Conservation (phyloP, 2,329 filamentous ascomycete genomes). For the Pseudophaeomoniella oleicola region DNA sequence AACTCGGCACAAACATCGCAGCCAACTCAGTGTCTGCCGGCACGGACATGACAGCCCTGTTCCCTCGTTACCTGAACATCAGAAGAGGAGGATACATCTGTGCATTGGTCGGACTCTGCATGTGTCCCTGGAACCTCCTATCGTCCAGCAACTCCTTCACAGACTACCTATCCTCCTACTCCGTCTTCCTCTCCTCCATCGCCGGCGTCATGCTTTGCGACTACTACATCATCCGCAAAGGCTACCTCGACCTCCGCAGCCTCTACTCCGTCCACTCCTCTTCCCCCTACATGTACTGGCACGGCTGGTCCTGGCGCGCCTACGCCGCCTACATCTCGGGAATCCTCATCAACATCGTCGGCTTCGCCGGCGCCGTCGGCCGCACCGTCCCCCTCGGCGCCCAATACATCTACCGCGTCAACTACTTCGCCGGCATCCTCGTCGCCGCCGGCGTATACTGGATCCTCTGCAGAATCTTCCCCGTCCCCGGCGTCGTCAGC, state of each 20-base stretch:
- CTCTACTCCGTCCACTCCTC: constrained; percentile 50
- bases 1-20: constrained; percentile 75
- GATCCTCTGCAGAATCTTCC: constrained; percentile 51
- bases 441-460: constrained; percentile 56
- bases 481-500: constrained; percentile 55
- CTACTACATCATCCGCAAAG: constrained; percentile 74
- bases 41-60: constrained; percentile 8
- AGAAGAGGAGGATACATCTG: constrained; percentile 51
- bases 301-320: constrained; percentile 67
- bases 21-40: constrained; percentile 48
- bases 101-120: constrained; percentile 62
- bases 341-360: constrained; percentile 81
- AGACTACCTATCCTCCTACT: constrained; percentile 82
- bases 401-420: constrained; percentile 75
- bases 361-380: constrained; percentile 73
- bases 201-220: constrained; percentile 82
- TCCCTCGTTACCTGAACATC: constrained; percentile 8
- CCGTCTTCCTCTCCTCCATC: constrained; percentile 85
- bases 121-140: constrained; percentile 70
- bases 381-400: constrained; percentile 59
- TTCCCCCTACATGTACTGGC: constrained; percentile 59
- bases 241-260: constrained; percentile 63
- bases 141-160: constrained; percentile 68
- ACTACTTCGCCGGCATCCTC: constrained; percentile 77
- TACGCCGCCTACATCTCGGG: constrained; percentile 59